Conservation (phyloP, 768 basidiomycete genomes). For the Suillus brevipes region DNA sequence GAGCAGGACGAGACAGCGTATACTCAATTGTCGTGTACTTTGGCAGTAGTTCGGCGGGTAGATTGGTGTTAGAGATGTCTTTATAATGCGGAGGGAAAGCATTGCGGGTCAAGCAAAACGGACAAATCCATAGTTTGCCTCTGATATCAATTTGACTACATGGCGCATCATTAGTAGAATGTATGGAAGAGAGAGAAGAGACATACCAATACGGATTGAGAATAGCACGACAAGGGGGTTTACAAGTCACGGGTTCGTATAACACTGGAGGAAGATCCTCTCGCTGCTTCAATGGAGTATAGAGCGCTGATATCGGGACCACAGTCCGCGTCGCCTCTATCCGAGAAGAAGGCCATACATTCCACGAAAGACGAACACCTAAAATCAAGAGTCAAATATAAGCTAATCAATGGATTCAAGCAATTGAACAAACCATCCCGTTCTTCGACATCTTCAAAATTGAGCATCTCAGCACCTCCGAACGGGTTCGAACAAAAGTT, state of each 20-base stretch:
- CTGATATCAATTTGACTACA: conserved; percentile 96
- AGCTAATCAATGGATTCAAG: background rate
- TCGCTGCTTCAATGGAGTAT: conserved; percentile 91
- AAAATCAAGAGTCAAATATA: background rate
- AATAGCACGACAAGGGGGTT: conserved; percentile 95
- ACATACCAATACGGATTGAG: conserved; percentile 95
- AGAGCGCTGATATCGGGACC: conserved; percentile 96
- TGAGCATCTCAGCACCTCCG: conserved; percentile 50
- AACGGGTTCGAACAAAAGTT: background rate
- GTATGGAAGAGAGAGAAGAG: background rate
- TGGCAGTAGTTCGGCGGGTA: conserved; percentile 93
- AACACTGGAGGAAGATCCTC: conserved; percentile 94
- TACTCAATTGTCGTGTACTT: conserved; percentile 99
- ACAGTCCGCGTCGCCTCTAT: conserved; percentile 98
- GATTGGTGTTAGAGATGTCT: conserved; percentile 95
- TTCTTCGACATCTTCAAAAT: conserved; percentile 97
- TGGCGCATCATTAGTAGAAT: conserved; percentile 6
- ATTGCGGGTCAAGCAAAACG: conserved; percentile 96
- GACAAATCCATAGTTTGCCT: conserved; percentile 99
- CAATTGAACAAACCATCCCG: conserved; percentile 69
- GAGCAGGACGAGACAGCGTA: conserved; percentile 89
- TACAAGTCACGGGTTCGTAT: conserved; percentile 98
- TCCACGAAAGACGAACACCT: conserved; percentile 98
- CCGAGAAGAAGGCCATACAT: conserved; percentile 97
- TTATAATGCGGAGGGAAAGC: conserved; percentile 99